Evolutionary conservation across 441 rosid species (phyloP).

Genomic region (Populus tomentosa): DNA sequence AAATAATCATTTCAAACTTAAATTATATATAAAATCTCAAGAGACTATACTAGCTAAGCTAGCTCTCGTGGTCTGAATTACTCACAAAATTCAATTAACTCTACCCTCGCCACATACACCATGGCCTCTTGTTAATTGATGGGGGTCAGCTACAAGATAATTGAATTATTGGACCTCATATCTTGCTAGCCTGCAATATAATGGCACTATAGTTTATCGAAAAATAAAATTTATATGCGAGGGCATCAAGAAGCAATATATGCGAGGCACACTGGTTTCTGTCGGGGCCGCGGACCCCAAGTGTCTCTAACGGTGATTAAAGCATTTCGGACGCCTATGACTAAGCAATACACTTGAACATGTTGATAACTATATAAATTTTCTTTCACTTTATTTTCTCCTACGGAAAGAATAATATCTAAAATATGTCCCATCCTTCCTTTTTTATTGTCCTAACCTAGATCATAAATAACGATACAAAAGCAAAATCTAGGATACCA

Average conservation of each 20-base stretch:
- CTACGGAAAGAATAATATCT: constrained; percentile 4
- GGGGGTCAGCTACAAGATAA: no score
- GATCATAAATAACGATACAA: not conserved
- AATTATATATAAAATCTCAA: no score
- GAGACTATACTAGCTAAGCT: no score
- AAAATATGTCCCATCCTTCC: not conserved
- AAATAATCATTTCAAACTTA: no score
- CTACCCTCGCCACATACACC: no score
- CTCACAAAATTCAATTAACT: no score
- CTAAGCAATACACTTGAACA: not conserved
- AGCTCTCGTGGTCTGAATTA: no score
- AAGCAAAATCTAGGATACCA: not conserved
- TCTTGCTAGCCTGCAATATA: no score
- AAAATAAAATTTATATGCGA: no score
- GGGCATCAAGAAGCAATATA: not conserved
- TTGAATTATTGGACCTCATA: no score
- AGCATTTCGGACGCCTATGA: not conserved
- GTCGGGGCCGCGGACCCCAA: not conserved
- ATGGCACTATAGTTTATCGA: no score
- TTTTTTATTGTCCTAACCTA: not conserved
- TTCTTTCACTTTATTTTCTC: not conserved
- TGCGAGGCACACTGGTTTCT: not conserved
- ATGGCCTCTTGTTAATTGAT: no score
- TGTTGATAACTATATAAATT: not conserved
- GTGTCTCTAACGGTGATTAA: not conserved